phyloP scores from a whole-genome alignment of 2,329 filamentous ascomycete genomes.

The Pseudopyrenochaeta lycopersici region DNA sequence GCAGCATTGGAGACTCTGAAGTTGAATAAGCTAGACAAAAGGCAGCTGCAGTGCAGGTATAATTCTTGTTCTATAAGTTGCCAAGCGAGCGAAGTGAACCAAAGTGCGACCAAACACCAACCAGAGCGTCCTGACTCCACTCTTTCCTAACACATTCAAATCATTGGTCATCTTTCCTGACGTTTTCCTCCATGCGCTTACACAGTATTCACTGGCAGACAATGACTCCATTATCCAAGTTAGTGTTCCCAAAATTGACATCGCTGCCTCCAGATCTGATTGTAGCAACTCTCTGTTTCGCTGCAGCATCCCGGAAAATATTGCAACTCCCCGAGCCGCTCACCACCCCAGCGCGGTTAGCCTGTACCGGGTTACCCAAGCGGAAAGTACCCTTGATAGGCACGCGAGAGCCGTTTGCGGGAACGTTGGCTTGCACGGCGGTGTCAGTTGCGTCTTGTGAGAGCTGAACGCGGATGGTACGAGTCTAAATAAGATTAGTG shows the following conservation, averaged over 20 bases:
- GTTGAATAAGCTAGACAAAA: too few species aligned
- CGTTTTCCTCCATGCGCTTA: not conserved
- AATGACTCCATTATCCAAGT: constrained; percentile 19
- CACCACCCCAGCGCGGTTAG: not conserved
- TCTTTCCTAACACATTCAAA: too few species aligned
- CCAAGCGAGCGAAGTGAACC: too few species aligned
- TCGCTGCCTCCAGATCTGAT: constrained; percentile 6
- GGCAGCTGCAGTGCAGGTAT: not conserved
- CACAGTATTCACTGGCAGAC: constrained; percentile 8
- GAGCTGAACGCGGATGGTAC: constrained; percentile 17
- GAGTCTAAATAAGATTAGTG: too few species aligned
- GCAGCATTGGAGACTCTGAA: too few species aligned
- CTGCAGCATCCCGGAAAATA: constrained; percentile 15
- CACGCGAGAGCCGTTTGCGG: constrained; percentile 4
- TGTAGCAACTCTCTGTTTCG: constrained; percentile 12
- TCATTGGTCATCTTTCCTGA: too few species aligned
- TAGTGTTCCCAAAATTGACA: constrained; percentile 5
- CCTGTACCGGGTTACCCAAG: not conserved
- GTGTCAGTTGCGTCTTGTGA: constrained; percentile 20
- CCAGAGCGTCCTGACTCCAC: too few species aligned
- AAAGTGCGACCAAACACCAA: too few species aligned
- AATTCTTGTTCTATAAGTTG: constrained; percentile 1
- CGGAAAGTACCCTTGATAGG: constrained; percentile 5
- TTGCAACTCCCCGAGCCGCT: constrained; percentile 5
- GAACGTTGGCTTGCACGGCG: constrained; percentile 17